These are phyloP conservation scores for Aquilaria yunnanensis DNA, from an alignment of 345 rosid genomes.

Conservation along the genomic window DNA sequence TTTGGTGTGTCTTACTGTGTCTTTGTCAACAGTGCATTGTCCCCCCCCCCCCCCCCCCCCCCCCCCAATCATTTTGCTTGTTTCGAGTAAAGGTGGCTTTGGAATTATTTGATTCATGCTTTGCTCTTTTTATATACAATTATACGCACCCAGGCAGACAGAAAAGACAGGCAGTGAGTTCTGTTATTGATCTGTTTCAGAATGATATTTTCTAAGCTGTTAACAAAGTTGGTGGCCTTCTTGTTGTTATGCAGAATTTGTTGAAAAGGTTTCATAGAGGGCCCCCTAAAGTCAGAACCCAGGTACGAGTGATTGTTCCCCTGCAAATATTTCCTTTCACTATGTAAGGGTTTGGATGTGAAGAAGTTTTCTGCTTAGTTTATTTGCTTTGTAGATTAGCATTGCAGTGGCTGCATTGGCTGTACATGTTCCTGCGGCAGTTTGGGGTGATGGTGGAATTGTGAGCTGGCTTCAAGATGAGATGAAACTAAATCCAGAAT, in stretches of 20 bases:
- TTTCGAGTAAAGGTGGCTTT: no score
- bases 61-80: no score
- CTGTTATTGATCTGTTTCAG: no score
- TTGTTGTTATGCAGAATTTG: constrained; percentile 57
- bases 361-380: constrained; percentile 12
- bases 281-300: constrained; percentile 97
- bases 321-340: background rate
- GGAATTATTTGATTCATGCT: no score
- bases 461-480: constrained; percentile 89
- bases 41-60: no score
- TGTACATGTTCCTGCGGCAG: constrained; percentile 92
- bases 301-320: constrained; percentile 37
- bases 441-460: constrained; percentile 97
- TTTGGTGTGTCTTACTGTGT: no score
- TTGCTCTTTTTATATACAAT: no score
- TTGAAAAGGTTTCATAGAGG: constrained; percentile 93
- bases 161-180: no score
- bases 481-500: constrained; percentile 92
- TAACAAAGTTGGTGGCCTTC: constrained; percentile 7
- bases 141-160: no score
- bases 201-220: constrained; percentile 4
- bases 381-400: constrained; percentile 72
- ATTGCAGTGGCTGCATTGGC: constrained; percentile 99
- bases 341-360: constrained; percentile 3
- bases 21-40: no score